phyloP scores from a whole-genome alignment of 495 filamentous ascomycete genomes.

The Saxophila tyrrhenica region DNA sequence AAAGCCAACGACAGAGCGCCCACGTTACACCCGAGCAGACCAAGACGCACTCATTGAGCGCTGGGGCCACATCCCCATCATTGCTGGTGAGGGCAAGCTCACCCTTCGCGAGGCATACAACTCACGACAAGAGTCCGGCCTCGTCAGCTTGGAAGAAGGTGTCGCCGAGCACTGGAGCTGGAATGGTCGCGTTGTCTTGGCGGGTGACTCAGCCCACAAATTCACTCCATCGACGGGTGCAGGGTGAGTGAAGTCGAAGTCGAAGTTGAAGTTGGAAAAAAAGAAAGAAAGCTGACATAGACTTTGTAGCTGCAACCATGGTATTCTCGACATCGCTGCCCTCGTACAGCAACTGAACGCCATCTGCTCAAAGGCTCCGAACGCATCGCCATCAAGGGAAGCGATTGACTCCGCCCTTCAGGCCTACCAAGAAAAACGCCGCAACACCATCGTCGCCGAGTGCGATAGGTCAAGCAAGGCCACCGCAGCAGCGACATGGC shows the following conservation, averaged over 20 bases:
- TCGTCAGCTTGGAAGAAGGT: background rate
- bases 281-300: too few relatives aligned
- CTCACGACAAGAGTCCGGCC: background rate
- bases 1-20: background rate
- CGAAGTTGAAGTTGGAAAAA: too few relatives aligned
- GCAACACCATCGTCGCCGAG: background rate
- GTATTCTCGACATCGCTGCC: background rate
- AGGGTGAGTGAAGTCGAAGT: too few relatives aligned
- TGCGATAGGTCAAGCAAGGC: background rate
- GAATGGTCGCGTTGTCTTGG: background rate
- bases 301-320: background rate
- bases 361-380: background rate
- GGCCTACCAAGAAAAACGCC: background rate
- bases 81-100: background rate
- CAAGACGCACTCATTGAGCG: background rate
- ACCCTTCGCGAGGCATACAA: background rate
- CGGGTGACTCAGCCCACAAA: background rate
- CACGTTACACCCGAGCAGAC: background rate
- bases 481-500: background rate
- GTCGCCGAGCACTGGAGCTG: background rate
- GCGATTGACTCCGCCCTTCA: background rate
- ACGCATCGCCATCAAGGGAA: background rate
- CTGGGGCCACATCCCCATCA: background rate
- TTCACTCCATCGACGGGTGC: background rate
- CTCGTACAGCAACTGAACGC: background rate